Evolutionary conservation across 2,329 filamentous ascomycete species (phyloP).

Genomic region (Alternaria triticina): DNA sequence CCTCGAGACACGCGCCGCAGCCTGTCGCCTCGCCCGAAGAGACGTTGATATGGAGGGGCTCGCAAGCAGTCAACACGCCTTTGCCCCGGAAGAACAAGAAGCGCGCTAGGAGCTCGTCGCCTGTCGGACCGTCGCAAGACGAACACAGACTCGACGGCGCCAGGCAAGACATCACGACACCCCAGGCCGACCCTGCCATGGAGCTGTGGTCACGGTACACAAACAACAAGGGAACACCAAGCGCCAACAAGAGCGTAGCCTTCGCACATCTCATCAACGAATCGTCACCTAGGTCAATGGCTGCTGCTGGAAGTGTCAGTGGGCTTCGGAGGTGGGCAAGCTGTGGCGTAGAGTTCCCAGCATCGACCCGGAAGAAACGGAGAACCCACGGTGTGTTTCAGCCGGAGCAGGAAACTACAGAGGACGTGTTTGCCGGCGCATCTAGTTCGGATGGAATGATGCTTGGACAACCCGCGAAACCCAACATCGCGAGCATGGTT

Average conservation of each 20-base stretch:
- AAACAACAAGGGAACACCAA: constrained; percentile 46
- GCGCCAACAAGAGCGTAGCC: constrained; percentile 45
- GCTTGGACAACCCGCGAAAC: constrained; percentile 31
- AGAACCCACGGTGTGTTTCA: constrained; percentile 45
- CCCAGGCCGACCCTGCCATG: constrained; percentile 55
- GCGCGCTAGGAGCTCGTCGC: constrained; percentile 56
- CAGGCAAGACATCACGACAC: constrained; percentile 47
- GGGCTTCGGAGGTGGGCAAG: constrained; percentile 59
- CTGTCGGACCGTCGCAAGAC: constrained; percentile 48
- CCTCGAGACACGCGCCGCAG: constrained; percentile 55
- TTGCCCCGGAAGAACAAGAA: constrained; percentile 52
- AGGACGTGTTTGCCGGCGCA: constrained; percentile 38
- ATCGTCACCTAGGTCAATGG: constrained; percentile 53
- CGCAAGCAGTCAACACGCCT: constrained; percentile 53
- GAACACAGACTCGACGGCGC: constrained; percentile 38
- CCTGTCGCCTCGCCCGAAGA: constrained; percentile 64
- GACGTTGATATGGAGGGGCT: constrained; percentile 64
- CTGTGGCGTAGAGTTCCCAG: constrained; percentile 58
- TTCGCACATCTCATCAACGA: constrained; percentile 55
- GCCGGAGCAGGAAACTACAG: constrained; percentile 29
- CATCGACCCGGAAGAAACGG: constrained; percentile 50
- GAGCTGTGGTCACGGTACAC: constrained; percentile 57
- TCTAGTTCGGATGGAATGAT: constrained; percentile 41
- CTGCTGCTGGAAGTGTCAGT: constrained; percentile 54
- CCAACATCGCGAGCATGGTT: constrained; percentile 45